These are phyloP conservation scores for Apiotrichum veenhuisii DNA, from an alignment of 1,284 basidiomycete genomes.

Conservation along the genomic window DNA sequence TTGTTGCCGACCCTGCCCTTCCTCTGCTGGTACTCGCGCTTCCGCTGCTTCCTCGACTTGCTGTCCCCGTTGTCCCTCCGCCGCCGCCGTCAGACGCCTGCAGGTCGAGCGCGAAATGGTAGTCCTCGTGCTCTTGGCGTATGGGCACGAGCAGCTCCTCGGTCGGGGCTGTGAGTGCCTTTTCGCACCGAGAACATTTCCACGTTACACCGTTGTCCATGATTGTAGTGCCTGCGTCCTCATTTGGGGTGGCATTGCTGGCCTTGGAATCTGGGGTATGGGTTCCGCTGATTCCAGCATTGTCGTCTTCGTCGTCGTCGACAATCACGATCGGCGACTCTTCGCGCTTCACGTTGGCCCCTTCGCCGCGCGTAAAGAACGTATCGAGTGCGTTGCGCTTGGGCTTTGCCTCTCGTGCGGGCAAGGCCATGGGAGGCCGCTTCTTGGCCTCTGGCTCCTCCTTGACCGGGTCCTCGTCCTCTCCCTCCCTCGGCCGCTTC, in stretches of 20 bases:
- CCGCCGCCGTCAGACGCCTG: constrained; percentile 43
- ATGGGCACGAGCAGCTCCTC: constrained; percentile 42
- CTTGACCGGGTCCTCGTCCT: constrained; percentile 10
- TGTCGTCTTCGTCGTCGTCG: not conserved
- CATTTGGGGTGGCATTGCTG: not conserved
- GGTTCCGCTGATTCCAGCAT: no score
- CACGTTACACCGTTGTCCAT: constrained; percentile 8
- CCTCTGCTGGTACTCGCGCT: not conserved
- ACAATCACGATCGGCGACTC: not conserved
- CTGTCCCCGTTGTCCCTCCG: not conserved
- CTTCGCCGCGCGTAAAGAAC: constrained; percentile 21
- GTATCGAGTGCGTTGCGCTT: constrained; percentile 26
- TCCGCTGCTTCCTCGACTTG: not conserved
- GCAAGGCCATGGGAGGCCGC: constrained; percentile 16
- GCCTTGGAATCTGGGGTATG: no score
- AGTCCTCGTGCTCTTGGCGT: constrained; percentile 75
- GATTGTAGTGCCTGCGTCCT: not conserved
- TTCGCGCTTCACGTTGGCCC: not conserved
- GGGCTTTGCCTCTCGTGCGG: constrained; percentile 28
- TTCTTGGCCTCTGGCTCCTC: constrained; percentile 23
- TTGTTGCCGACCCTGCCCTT: not conserved
- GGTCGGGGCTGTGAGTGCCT: constrained; percentile 13
- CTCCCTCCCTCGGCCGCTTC: constrained; percentile 8
- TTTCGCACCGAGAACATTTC: constrained; percentile 32
- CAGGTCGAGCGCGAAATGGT: constrained; percentile 75